These are phyloP conservation scores for Podaxis sp. DNA, from an alignment of 768 basidiomycete genomes.

Conservation along the genomic window DNA sequence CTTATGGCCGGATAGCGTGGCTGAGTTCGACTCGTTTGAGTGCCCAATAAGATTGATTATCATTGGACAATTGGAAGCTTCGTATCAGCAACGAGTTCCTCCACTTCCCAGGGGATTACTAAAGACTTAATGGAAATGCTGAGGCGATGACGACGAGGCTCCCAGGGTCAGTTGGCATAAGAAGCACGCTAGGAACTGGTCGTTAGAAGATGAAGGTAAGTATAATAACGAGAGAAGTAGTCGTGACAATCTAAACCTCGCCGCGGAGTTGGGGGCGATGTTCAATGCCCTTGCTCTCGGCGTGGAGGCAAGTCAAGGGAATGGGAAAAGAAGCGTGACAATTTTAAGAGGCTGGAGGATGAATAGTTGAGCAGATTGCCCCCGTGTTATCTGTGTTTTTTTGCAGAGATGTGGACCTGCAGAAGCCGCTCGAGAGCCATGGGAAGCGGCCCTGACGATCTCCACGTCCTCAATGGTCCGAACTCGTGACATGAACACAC, in stretches of 20 bases:
- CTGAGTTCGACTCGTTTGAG: background rate
- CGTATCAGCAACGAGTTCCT: background rate
- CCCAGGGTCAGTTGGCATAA: too few species aligned
- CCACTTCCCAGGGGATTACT: background rate
- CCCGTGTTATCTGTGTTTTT: background rate
- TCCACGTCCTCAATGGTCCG: too few species aligned
- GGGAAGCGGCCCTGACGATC: background rate
- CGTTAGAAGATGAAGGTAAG: too few species aligned
- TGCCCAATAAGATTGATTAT: background rate
- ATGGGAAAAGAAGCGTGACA: background rate
- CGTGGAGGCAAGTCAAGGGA: background rate
- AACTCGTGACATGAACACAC: too few species aligned
- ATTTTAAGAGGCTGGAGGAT: background rate
- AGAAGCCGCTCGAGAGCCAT: background rate
- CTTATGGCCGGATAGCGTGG: background rate
- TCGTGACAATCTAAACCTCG: background rate
- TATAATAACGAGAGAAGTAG: background rate
- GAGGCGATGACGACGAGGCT: too few species aligned
- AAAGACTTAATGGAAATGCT: background rate
- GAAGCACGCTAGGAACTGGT: too few species aligned
- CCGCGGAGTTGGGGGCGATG: too few species aligned
- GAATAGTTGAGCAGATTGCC: background rate
- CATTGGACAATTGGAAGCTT: background rate
- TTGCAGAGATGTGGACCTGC: background rate
- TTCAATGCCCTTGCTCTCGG: too few species aligned